Evolutionary conservation across 2,329 filamentous ascomycete genomes (phyloP), one percentile per base, ranked within the genome.

Genomic region (Paraphaeosphaeria minitans): DNA sequence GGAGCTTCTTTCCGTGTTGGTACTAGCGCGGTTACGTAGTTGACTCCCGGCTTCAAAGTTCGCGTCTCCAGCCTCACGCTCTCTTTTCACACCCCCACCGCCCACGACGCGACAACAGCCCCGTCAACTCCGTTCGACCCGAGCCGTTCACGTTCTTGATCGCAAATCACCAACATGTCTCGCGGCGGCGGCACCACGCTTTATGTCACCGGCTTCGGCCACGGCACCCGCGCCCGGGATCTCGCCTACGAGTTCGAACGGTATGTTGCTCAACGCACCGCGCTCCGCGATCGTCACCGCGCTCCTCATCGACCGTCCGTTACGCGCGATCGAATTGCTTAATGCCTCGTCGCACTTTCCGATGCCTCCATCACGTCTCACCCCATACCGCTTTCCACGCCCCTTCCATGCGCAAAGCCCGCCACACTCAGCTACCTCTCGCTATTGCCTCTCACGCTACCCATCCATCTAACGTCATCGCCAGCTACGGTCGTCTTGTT

Each of bases 201-300:
- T 71, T 98, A 98, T 84, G 94, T 98, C 81, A 97, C 93, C 77
- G 95, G 95, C 86, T 99, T 99, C 82, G 96, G 94, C 87, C 93
- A 97, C 82, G 93, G 94, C 80, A 97, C 94, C 80, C 92, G 95
- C 85, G 93, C 95, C 80, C 92, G 95, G 88, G 93, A 99, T 85
- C 91, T 98, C 80, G 93, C 94, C 84, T 97, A 96, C 91, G 94
- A 98, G 86, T 98, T 98, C 91, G 94, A 98, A 93, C 93, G 94
- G 92, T 97, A 97, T 88, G 93, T 96, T 85, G 84, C 80, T 83
- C 81, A 82, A 62, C 75, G 74, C 71, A 71, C 75, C 74, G 71
- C 71, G 61, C 60, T 55, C 37, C 72, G 35, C 68, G 62, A 73
- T 67, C 73, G 71, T 67, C 69, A 62, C 71, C 70, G 60, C 70